Percentiles rank a stretch among this genome's conserved stretches.
phyloP scores from a whole-genome alignment of 208 protist genomes.

The Trypanosoma avium region DNA sequence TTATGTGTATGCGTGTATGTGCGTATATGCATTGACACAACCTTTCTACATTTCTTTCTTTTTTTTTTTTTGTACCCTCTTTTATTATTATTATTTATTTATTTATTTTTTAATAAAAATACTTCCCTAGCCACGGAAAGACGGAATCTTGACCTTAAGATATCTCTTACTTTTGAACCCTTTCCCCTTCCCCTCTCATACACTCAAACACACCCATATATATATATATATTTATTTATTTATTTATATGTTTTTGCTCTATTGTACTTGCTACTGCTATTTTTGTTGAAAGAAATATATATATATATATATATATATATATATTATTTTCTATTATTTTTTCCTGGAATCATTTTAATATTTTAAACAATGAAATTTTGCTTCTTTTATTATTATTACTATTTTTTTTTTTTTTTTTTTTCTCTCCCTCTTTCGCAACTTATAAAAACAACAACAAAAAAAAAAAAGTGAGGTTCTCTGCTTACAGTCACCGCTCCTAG shows the following conservation, averaged over 20 bases:
- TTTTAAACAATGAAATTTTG: not conserved
- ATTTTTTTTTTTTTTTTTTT: constrained; percentile 25
- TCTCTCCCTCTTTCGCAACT: not conserved
- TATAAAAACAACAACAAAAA: too few species aligned
- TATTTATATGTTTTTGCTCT: not conserved
- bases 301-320: not conserved
- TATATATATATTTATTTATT: not conserved
- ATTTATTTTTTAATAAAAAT: not conserved
- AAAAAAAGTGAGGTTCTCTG: constrained; percentile 22
- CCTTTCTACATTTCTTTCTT: constrained; percentile 5
- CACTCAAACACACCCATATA: too few species aligned
- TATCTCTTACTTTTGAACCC: not conserved
- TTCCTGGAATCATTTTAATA: not conserved
- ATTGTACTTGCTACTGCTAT: not conserved
- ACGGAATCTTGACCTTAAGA: too few species aligned
- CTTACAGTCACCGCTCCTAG: constrained; percentile 3
- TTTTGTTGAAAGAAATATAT: not conserved
- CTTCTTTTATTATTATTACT: not conserved
- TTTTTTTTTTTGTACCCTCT: constrained; percentile 7
- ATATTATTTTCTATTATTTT: not conserved
- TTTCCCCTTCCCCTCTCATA: not conserved
- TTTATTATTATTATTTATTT: not conserved
- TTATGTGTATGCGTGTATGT: too few species aligned
- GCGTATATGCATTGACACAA: too few species aligned
- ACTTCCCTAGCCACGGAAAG: too few species aligned